These are phyloP conservation scores for Axilococcus clingmanii DNA, from an alignment of 139 green algal species.

Conservation along the genomic window DNA sequence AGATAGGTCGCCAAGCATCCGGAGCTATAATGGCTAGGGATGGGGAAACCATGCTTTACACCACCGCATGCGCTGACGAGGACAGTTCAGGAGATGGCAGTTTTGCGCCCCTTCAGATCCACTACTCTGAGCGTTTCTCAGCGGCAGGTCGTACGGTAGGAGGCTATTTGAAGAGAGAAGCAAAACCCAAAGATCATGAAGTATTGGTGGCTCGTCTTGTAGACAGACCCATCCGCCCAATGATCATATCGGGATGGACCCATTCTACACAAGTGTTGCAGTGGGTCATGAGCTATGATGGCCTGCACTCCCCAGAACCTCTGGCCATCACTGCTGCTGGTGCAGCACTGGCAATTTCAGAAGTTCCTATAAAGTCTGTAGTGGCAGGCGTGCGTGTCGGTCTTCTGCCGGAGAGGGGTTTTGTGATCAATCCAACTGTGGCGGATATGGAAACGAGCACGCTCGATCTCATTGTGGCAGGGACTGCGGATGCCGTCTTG, in stretches of 20 bases:
- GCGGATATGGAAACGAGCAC: conserved; percentile 42
- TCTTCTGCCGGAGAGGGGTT: conserved; percentile 37
- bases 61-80: conserved; percentile 67
- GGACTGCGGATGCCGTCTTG: conserved; percentile 80
- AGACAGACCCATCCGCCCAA: conserved; percentile 87
- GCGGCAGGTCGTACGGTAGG: conserved; percentile 79
- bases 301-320: conserved; percentile 64
- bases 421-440: conserved; percentile 79
- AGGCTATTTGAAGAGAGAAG: conserved; percentile 86
- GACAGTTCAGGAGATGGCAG: conserved; percentile 49
- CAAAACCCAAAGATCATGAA: conserved; percentile 71
- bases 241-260: conserved; percentile 81
- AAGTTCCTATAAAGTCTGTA: conserved; percentile 68
- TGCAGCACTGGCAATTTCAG: conserved; percentile 71
- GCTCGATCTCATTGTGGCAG: conserved; percentile 87
- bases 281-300: conserved; percentile 86
- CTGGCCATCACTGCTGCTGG: conserved; percentile 88
- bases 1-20: conserved; percentile 88
- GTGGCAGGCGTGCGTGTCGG: conserved; percentile 86
- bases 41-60: conserved; percentile 91
- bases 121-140: conserved; percentile 91
- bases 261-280: conserved; percentile 79
- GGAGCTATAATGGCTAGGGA: conserved; percentile 74
- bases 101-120: conserved; percentile 85
- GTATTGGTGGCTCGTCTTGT: conserved; percentile 79